A percentile compares a stretch with the other conserved stretches of the same genome.
phyloP scores from a whole-genome alignment of 805 yeast species.

The Candida sanyiensis region DNA sequence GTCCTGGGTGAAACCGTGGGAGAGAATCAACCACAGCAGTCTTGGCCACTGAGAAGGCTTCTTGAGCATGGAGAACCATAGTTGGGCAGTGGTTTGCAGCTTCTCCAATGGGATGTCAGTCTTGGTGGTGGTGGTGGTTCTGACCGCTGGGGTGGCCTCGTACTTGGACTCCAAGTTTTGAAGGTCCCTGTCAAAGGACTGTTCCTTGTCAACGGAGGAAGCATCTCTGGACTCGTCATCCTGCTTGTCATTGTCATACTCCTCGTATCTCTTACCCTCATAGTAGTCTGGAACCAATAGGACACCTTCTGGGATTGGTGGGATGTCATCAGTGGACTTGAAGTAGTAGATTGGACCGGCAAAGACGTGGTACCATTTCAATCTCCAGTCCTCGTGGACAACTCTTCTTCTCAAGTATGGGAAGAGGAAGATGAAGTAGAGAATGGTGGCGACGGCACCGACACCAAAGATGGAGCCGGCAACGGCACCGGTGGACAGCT shows the following conservation, averaged over 20 bases:
- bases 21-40: constrained; percentile 41
- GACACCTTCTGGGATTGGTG: constrained; percentile 61
- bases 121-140: neutral
- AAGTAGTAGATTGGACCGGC: constrained; percentile 54
- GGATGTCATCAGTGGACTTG: constrained; percentile 50
- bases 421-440: constrained; percentile 49
- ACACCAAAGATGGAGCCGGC: constrained; percentile 60
- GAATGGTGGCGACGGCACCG: constrained; percentile 47
- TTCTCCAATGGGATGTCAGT: constrained; percentile 20
- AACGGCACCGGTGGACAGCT: constrained; percentile 47
- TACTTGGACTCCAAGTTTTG: constrained; percentile 19
- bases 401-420: constrained; percentile 62
- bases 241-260: constrained; percentile 8
- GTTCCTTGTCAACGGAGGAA: constrained; percentile 20
- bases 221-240: constrained; percentile 9
- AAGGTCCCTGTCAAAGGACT: constrained; percentile 20
- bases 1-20: constrained; percentile 63
- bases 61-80: constrained; percentile 34
- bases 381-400: constrained; percentile 59
- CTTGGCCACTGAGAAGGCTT: constrained; percentile 51
- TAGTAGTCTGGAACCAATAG: constrained; percentile 58
- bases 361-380: constrained; percentile 49
- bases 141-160: constrained; percentile 6
- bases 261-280: constrained; percentile 45
- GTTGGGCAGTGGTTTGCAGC: constrained; percentile 32